Evolutionary conservation across 176 grass and related monocot species (phyloP).

Genomic region (Neostapfia colusana): DNA sequence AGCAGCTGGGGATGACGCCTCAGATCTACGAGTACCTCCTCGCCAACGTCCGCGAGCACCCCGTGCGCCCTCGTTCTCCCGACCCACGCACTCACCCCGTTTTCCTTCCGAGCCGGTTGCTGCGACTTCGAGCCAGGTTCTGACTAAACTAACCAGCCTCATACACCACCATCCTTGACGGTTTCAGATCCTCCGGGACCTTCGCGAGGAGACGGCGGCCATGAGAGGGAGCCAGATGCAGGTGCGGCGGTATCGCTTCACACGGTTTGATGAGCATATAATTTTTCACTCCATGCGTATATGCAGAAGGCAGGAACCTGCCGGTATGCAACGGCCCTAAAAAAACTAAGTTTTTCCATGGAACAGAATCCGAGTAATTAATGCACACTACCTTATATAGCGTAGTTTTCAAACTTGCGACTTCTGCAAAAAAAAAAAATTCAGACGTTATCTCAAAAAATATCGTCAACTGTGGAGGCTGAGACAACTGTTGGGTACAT

Average conservation of each 20-base stretch:
- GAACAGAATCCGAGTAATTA: background rate
- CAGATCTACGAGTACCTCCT: slow-evolving; percentile 74
- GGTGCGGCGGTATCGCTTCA: slow-evolving; percentile 35
- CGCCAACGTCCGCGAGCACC: slow-evolving; percentile 86
- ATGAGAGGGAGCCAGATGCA: slow-evolving; percentile 95
- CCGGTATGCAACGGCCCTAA: background rate
- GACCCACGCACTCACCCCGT: background rate
- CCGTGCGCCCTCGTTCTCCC: slow-evolving; percentile 34
- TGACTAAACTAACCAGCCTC: background rate
- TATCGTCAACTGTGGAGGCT: background rate
- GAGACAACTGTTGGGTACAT: background rate
- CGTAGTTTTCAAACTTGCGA: background rate
- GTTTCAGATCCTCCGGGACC: slow-evolving; percentile 68
- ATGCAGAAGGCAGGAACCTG: background rate
- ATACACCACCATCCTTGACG: background rate
- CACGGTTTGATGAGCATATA: background rate
- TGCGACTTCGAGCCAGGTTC: background rate
- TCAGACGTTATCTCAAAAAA: background rate
- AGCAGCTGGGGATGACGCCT: slow-evolving; percentile 69
- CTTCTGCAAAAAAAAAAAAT: background rate
- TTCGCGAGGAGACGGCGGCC: slow-evolving; percentile 75
- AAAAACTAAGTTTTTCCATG: background rate
- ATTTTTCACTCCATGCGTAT: background rate
- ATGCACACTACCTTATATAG: background rate
- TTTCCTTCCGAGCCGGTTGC: background rate